phyloP scores from a whole-genome alignment of 495 filamentous ascomycete genomes.

The Saxophila tyrrhenica region DNA sequence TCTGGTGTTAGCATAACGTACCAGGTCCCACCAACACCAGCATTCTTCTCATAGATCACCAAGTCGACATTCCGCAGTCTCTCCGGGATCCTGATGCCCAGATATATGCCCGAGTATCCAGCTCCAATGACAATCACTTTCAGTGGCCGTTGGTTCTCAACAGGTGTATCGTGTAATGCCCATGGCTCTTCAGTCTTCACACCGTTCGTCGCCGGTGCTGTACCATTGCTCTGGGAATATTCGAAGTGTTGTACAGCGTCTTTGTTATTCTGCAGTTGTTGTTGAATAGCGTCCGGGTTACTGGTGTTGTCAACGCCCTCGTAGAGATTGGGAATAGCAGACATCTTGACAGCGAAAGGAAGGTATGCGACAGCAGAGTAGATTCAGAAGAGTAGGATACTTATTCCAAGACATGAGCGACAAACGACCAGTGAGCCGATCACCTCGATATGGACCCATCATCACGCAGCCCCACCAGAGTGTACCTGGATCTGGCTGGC shows the following conservation, averaged over 20 bases:
- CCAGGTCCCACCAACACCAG: constrained; percentile 61
- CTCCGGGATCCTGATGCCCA: constrained; percentile 48
- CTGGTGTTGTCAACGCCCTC: constrained; percentile 4
- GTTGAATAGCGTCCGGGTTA: neutral
- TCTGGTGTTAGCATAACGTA: neutral
- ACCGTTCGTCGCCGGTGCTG: neutral
- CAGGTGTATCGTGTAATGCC: constrained; percentile 26
- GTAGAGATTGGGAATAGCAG: constrained; percentile 18
- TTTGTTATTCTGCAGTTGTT: constrained; percentile 1
- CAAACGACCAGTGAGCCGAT: neutral
- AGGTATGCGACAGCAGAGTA: too few species aligned
- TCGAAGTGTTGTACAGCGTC: constrained; percentile 3
- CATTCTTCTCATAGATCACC: constrained; percentile 64
- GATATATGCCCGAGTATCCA: constrained; percentile 51
- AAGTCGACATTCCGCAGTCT: constrained; percentile 27
- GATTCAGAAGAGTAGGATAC: too few species aligned
- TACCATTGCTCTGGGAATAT: neutral
- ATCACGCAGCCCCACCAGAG: neutral
- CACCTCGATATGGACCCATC: neutral
- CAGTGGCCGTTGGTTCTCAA: constrained; percentile 43
- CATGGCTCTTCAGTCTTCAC: constrained; percentile 4
- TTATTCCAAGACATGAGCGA: too few species aligned
- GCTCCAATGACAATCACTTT: constrained; percentile 55
- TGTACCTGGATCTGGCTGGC: neutral
- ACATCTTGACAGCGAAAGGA: constrained; percentile 12